phyloP scores from a whole-genome alignment of 2,329 filamentous ascomycete genomes.

The Aspergillus persii region DNA sequence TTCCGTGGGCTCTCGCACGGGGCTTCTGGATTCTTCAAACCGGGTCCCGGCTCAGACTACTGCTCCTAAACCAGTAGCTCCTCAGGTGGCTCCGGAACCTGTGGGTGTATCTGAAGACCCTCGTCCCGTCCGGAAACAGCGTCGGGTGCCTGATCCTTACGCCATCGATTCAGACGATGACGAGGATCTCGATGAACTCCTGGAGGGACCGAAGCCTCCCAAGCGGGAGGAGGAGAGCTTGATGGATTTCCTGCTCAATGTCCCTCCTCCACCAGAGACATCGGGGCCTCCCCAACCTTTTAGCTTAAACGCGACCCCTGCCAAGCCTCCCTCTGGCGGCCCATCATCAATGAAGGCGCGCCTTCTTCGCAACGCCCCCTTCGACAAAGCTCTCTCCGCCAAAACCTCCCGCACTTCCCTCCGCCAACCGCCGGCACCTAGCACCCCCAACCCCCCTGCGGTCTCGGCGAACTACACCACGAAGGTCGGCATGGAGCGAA shows the following conservation, averaged over 20 bases:
- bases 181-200: conserved; percentile 61
- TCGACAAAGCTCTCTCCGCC: conserved; percentile 24
- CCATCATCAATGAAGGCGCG: conserved; percentile 34
- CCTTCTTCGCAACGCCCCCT: conserved; percentile 31
- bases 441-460: conserved; percentile 20
- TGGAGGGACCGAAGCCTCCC: conserved; percentile 37
- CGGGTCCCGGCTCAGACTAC: conserved; percentile 27
- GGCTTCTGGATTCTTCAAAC: conserved; percentile 53
- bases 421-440: conserved; percentile 34
- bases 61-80: conserved; percentile 7
- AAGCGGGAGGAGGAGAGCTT: conserved; percentile 46
- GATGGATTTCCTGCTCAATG: conserved; percentile 49
- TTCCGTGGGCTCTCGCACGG: conserved; percentile 72
- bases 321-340: conserved; percentile 16
- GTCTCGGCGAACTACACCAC: conserved; percentile 36
- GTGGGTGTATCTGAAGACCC: conserved; percentile 31
- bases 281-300: conserved; percentile 32
- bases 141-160: conserved; percentile 82
- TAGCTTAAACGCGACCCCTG: conserved; percentile 18
- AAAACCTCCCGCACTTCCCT: conserved; percentile 36
- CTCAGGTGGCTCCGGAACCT: conserved; percentile 4
- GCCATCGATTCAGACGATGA: conserved; percentile 76
- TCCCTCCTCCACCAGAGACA: conserved; percentile 38
- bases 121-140: conserved; percentile 70
- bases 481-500: conserved; percentile 39